Conservation (phyloP, 768 basidiomycete species). For the Phylloporus sp. region DNA sequence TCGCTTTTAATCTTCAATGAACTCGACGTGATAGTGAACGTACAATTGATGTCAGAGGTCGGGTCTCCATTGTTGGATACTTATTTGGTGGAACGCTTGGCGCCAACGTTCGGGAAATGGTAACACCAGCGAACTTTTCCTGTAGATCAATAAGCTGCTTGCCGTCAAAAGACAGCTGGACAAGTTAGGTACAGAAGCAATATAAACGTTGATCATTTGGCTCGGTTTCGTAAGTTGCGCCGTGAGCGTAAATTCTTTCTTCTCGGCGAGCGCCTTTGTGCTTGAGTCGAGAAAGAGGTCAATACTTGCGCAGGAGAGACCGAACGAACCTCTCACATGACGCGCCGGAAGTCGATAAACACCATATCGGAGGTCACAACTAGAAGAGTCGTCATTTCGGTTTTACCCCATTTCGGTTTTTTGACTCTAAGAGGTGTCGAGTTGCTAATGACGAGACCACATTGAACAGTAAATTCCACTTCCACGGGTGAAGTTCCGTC, state of each 20-base stretch:
- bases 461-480: conserved; percentile 54
- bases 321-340: conserved; percentile 47
- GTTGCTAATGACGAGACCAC: conserved; percentile 42
- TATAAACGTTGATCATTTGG: conserved; percentile 57
- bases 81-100: conserved; percentile 50
- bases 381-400: conserved; percentile 67
- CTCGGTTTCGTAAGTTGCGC: conserved; percentile 70
- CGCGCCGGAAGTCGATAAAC: conserved; percentile 77
- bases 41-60: conserved; percentile 62
- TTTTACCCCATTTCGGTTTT: conserved; percentile 40
- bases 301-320: neutral
- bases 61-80: conserved; percentile 69
- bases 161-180: conserved; percentile 7
- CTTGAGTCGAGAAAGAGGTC: conserved; percentile 36
- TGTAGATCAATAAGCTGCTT: conserved; percentile 29
- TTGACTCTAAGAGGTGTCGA: conserved; percentile 37
- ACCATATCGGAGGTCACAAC: conserved; percentile 72
- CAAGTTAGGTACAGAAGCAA: conserved; percentile 50
- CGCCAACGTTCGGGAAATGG: conserved; percentile 49
- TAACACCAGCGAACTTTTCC: conserved; percentile 74
- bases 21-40: conserved; percentile 6
- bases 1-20: conserved; percentile 2
- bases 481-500: conserved; percentile 52
- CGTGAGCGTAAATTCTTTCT: conserved; percentile 57
- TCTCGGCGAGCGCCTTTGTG: conserved; percentile 59